These are phyloP conservation scores for Suillus tomentosus DNA, from an alignment of 768 basidiomycete species.

Conservation along the genomic window DNA sequence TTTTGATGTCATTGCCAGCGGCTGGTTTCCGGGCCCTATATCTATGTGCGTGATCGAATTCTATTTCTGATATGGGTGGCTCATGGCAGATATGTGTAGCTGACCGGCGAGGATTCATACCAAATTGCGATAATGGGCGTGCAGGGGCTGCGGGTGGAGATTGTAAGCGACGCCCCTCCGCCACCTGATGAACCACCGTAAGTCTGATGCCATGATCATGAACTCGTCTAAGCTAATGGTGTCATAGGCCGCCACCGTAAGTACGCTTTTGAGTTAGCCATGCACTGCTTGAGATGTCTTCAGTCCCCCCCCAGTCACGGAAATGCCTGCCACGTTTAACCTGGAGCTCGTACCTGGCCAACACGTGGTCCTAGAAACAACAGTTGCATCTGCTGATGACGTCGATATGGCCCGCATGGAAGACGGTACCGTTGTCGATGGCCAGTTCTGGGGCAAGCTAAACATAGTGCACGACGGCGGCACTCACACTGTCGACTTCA, in stretches of 20 bases:
- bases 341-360: constrained; percentile 81
- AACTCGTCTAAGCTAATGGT: constrained; percentile 16
- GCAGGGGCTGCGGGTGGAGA: constrained; percentile 82
- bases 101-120: constrained; percentile 84
- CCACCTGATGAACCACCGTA: constrained; percentile 85
- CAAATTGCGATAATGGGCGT: constrained; percentile 87
- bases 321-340: constrained; percentile 87
- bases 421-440: constrained; percentile 83
- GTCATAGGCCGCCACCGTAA: constrained; percentile 51
- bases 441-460: constrained; percentile 87
- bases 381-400: constrained; percentile 74
- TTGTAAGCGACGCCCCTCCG: constrained; percentile 82
- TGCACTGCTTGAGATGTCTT: constrained; percentile 15
- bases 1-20: constrained; percentile 50
- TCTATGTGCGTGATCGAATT: constrained; percentile 59
- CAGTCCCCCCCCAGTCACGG: constrained; percentile 71
- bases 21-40: constrained; percentile 78
- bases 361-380: constrained; percentile 78
- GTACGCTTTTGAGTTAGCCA: constrained; percentile 26
- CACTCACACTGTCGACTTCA: constrained; percentile 80
- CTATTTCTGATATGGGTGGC: constrained; percentile 19
- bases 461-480: constrained; percentile 79
- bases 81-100: constrained; percentile 42
- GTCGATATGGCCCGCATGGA: constrained; percentile 92
- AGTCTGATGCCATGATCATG: constrained; percentile 33